phyloP scores from a whole-genome alignment of 768 basidiomycete species.

The Hemileccinum impolitum region DNA sequence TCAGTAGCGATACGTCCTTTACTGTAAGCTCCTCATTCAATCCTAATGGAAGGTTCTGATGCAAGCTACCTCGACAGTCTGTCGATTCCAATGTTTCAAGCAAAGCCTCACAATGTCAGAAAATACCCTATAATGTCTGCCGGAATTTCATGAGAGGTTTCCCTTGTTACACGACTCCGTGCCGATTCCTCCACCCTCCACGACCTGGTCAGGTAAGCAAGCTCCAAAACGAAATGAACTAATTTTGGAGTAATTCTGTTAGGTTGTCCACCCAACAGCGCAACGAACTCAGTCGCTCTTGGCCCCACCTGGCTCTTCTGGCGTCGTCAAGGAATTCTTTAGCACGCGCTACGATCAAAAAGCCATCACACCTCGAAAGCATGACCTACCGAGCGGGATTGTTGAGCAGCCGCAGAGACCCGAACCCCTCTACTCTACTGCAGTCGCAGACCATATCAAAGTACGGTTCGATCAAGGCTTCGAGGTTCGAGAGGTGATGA shows the following conservation, averaged over 20 bases:
- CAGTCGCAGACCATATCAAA: constrained; percentile 51
- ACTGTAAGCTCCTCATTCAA: constrained; percentile 10
- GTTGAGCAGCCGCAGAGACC: constrained; percentile 8
- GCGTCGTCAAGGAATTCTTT: no score
- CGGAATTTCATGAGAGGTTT: background rate
- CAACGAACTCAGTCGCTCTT: background rate
- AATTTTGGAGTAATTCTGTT: background rate
- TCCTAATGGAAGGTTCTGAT: background rate
- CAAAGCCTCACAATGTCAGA: background rate
- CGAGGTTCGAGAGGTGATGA: constrained; percentile 50
- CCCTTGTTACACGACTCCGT: background rate
- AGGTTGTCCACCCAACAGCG: background rate
- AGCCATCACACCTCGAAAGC: background rate
- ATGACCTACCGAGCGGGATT: background rate
- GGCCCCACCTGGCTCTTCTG: background rate
- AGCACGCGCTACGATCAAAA: background rate
- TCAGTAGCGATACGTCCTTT: constrained; percentile 17
- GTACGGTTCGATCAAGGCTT: constrained; percentile 62
- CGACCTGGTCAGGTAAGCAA: constrained; percentile 11
- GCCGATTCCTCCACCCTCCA: constrained; percentile 10
- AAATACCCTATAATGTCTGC: background rate
- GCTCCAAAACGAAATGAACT: background rate
- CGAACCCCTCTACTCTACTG: constrained; percentile 27
- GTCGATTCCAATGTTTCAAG: constrained; percentile 13
- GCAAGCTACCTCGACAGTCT: constrained; percentile 8